These are phyloP conservation scores for Escovopsis sp. DNA, from an alignment of 2,329 filamentous ascomycete species.

Conservation along the genomic window DNA sequence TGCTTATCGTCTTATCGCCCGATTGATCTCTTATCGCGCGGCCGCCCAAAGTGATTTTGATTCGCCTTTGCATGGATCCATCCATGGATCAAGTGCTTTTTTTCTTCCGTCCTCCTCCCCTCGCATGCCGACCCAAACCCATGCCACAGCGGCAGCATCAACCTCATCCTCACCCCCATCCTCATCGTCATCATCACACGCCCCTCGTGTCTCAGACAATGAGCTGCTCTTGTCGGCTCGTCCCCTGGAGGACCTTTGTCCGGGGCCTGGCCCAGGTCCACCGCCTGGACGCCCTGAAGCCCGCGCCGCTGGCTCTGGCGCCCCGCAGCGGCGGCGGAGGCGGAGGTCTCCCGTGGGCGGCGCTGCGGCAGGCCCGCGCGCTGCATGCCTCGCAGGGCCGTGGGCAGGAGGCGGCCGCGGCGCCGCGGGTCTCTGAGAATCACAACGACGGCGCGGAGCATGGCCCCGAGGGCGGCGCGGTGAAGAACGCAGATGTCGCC, in stretches of 20 bases:
- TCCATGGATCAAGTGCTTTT: too few species aligned
- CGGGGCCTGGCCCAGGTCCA: conserved; percentile 29
- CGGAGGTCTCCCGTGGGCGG: neutral
- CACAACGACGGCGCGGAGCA: conserved; percentile 6
- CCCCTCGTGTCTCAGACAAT: conserved; percentile 21
- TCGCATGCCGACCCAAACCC: too few species aligned
- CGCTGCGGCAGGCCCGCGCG: conserved; percentile 10
- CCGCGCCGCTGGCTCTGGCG: neutral
- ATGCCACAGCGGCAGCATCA: too few species aligned
- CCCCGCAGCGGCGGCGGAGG: neutral
- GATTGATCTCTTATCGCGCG: too few species aligned
- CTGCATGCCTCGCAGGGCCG: conserved; percentile 10
- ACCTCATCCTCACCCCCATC: too few species aligned
- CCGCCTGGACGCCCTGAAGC: conserved; percentile 11
- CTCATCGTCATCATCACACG: neutral
- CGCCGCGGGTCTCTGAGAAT: neutral
- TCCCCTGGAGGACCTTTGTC: conserved; percentile 33
- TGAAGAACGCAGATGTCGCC: neutral
- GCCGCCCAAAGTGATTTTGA: too few species aligned
- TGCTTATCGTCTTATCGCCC: too few species aligned
- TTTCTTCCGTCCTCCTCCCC: too few species aligned
- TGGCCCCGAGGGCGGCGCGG: neutral
- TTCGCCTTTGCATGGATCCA: too few species aligned
- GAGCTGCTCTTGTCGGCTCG: conserved; percentile 33
- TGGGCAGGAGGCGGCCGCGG: conserved; percentile 7